phyloP scores from a whole-genome alignment of 306 rosid species.

The Quillaja saponaria region DNA sequence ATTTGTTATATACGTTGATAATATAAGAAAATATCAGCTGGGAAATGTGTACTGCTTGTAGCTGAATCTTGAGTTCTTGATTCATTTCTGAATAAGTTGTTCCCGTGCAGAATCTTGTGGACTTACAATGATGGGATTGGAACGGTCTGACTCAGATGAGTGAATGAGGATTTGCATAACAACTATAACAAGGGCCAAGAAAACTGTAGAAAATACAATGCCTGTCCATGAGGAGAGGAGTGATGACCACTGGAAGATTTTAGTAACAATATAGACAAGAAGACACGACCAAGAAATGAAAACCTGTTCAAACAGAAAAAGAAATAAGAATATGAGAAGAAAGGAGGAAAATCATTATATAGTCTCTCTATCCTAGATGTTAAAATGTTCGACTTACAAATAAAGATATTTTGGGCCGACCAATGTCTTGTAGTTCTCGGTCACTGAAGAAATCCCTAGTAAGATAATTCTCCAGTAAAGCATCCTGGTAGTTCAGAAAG shows the following conservation, averaged over 20 bases:
- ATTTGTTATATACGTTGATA: conserved; percentile 8
- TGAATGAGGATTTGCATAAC: conserved; percentile 70
- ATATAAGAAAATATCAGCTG: conserved; percentile 8
- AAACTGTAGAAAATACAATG: conserved; percentile 39
- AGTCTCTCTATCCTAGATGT: background rate
- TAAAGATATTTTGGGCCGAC: conserved; percentile 62
- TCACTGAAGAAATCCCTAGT: conserved; percentile 61
- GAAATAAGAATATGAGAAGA: background rate
- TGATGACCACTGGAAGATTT: conserved; percentile 47
- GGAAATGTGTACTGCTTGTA: no score
- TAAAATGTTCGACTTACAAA: conserved; percentile 44
- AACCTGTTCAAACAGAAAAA: conserved; percentile 51
- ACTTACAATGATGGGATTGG: conserved; percentile 36
- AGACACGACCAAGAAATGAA: conserved; percentile 55
- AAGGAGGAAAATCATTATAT: background rate
- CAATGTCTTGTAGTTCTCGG: conserved; percentile 40
- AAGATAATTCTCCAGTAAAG: conserved; percentile 61
- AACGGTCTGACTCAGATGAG: conserved; percentile 59
- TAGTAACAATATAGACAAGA: conserved; percentile 37
- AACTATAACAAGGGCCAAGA: conserved; percentile 44
- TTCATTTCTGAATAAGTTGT: conserved; percentile 49
- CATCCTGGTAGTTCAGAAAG: conserved; percentile 55
- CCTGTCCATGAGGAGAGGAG: conserved; percentile 78
- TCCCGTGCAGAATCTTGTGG: conserved; percentile 49
- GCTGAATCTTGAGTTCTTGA: no score